Evolutionary conservation across 331 rosid genomes (phyloP).

Genomic region (Malus hybrid): DNA sequence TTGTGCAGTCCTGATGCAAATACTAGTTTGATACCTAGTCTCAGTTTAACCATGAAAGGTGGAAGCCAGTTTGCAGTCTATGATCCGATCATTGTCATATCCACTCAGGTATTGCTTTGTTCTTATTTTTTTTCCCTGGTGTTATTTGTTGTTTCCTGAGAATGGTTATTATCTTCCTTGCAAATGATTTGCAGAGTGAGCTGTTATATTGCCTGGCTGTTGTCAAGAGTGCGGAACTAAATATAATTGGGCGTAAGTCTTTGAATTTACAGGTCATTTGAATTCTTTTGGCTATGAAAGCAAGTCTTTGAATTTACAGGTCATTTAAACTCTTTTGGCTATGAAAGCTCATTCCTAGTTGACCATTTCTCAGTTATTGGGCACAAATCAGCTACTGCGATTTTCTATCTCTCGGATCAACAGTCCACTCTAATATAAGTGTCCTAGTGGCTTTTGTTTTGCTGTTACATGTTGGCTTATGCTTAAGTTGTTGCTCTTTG

Average conservation of each 20-base stretch:
- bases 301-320: conserved; percentile 27
- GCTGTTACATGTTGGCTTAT: conserved; percentile 6
- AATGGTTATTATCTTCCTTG: conserved; percentile 12
- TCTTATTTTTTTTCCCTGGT: conserved; percentile 1
- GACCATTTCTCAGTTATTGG: neutral
- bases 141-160: conserved; percentile 12
- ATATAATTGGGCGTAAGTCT: conserved; percentile 72
- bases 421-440: neutral
- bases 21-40: conserved; percentile 57
- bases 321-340: neutral
- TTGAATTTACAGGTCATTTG: conserved; percentile 1
- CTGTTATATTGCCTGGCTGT: conserved; percentile 78
- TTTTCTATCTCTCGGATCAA: neutral
- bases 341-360: neutral
- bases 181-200: conserved; percentile 47
- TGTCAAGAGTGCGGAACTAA: conserved; percentile 58
- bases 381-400: neutral
- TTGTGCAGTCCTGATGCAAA: conserved; percentile 66
- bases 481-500: conserved; percentile 19
- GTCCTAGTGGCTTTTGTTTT: neutral
- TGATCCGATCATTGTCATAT: conserved; percentile 76
- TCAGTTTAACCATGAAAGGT: conserved; percentile 80
- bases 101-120: conserved; percentile 49
- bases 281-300: neutral
- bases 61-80: conserved; percentile 61